These are phyloP conservation scores for Marasmius oreades DNA, from an alignment of 1,284 basidiomycete genomes.

Conservation along the genomic window DNA sequence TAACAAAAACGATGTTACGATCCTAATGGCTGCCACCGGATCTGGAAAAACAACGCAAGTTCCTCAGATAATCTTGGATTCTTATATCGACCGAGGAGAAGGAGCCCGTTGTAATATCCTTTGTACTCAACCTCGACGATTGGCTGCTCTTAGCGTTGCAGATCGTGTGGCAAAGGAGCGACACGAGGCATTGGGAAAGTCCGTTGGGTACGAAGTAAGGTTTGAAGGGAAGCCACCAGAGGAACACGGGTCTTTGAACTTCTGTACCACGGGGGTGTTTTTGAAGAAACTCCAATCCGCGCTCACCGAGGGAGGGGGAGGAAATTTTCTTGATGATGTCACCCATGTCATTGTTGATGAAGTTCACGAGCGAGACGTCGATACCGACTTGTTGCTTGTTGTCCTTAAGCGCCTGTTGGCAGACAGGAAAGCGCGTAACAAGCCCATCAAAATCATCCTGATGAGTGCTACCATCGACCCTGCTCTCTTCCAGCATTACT, in stretches of 20 bases:
- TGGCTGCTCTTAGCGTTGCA: conserved; percentile 93
- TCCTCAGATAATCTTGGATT: conserved; percentile 89
- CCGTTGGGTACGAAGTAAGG: conserved; percentile 90
- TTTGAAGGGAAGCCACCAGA: conserved; percentile 85
- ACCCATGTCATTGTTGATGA: conserved; percentile 96
- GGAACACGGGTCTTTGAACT: conserved; percentile 84
- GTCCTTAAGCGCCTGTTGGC: conserved; percentile 85
- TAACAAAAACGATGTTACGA: conserved; percentile 80
- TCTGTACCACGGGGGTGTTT: conserved; percentile 94
- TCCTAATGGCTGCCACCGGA: conserved; percentile 93
- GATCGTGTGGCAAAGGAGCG: conserved; percentile 91
- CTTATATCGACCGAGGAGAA: conserved; percentile 73
- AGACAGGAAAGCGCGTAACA: conserved; percentile 70
- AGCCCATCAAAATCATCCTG: conserved; percentile 85
- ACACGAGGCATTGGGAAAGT: conserved; percentile 69
- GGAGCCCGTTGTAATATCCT: conserved; percentile 90
- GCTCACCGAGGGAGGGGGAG: conserved; percentile 45
- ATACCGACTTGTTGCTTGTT: conserved; percentile 90
- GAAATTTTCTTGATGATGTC: conserved; percentile 66
- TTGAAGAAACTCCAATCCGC: conserved; percentile 84
- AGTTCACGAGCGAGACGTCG: conserved; percentile 94
- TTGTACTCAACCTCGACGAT: conserved; percentile 90
- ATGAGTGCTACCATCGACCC: conserved; percentile 98
- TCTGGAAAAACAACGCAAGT: conserved; percentile 97
- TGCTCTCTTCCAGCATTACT: conserved; percentile 86